Evolutionary conservation across 2,329 filamentous ascomycete genomes (phyloP).

Genomic region (Huntiella savannae): DNA sequence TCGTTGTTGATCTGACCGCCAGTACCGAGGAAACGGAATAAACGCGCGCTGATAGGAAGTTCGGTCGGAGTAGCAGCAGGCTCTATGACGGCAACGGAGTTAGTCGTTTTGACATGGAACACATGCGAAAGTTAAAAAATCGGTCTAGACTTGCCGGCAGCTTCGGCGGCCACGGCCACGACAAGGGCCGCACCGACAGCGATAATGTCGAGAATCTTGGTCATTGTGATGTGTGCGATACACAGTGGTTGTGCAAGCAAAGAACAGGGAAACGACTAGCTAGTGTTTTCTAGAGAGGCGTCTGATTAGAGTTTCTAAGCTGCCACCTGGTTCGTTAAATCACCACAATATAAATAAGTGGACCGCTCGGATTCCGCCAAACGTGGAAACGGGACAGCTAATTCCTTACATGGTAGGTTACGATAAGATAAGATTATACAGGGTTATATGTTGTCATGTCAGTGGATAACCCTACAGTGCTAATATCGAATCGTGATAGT

Average conservation of each 20-base stretch:
- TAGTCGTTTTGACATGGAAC: background rate
- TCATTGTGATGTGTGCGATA: conserved; percentile 3
- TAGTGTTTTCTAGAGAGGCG: no score
- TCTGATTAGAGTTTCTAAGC: no score
- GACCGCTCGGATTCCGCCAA: no score
- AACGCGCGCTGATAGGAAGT: conserved; percentile 1
- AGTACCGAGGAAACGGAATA: conserved; percentile 7
- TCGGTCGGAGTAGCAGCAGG: conserved; percentile 5
- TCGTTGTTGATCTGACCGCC: conserved; percentile 24
- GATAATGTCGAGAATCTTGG: conserved; percentile 9
- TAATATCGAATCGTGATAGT: no score
- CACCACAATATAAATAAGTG: no score
- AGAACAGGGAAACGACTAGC: no score
- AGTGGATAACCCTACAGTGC: no score
- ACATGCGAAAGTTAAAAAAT: background rate
- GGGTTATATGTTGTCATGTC: no score
- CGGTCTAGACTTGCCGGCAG: conserved; percentile 3
- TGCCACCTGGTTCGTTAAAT: no score
- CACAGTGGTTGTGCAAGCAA: background rate
- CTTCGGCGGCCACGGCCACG: conserved; percentile 8
- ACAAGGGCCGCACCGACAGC: conserved; percentile 7
- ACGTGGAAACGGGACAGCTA: no score
- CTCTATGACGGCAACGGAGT: background rate
- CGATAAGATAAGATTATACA: no score
- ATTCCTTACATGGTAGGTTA: no score